Evolutionary conservation across 108 stramenopile species (phyloP), one percentile per base, ranked within the genome.

Genomic region (Cyclotella baltica): DNA sequence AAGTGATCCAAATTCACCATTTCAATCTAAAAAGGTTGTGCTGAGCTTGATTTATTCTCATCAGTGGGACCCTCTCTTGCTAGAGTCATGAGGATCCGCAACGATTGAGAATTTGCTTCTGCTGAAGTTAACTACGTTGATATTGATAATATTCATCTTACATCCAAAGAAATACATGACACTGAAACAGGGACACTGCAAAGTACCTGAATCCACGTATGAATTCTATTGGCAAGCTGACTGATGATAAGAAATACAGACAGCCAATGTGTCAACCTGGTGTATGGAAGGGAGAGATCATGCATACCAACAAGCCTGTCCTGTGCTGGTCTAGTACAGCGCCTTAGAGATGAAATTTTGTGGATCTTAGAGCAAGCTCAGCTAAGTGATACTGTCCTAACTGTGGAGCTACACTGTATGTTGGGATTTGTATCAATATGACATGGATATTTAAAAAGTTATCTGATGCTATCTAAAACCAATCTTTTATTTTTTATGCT

Each of bases 401-500:
- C 70, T 23, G 36, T 16, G 18, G 70, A 71, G n/a, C n/a, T n/a
- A n/a, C n/a, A n/a, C n/a, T n/a, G n/a, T n/a, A n/a, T n/a, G n/a
- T n/a, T n/a, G 70, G 70, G 0, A 3, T 71, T 5, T 22, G 70
- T 3, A 19, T 71, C 3, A 55, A 71, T 56, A 15, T 71, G n/a
- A n/a, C 10, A 71, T 37, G 15, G 70, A 71, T 18, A 37, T 71
- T 2, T 71, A 71, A 3, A 13, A 51, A 4, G 70, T 57, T 8
- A 29, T 3, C 4, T 34, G 35, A 3, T 40, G 36, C 9, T 71
- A 34, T 57, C 31, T 71, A 15, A 71, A 71, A 30, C 36, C 36
- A 34, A 57, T 71, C 70, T n/a, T n/a, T n/a, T n/a, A n/a, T n/a
- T n/a, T 71, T 71, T 28, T 37, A 59, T 27, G 58, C 70, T 6